Evolutionary conservation across 148 eudicot genomes (phyloP).

Genomic region (Nepenthes mirabilis): DNA sequence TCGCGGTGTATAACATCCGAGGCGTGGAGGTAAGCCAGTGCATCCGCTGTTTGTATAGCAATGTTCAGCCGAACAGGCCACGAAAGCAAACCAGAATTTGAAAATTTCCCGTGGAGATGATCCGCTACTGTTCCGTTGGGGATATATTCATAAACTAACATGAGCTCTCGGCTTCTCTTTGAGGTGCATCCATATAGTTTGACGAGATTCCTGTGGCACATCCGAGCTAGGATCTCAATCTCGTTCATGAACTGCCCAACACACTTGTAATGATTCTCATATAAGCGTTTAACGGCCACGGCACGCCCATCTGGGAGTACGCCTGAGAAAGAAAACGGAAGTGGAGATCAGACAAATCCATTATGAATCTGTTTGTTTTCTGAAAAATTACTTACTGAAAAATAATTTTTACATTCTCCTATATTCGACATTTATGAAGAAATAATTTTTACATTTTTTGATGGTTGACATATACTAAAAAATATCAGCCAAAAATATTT

Average conservation of each 20-base stretch:
- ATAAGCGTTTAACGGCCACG: constrained; percentile 58
- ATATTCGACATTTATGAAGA: too few species aligned
- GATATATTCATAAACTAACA: constrained; percentile 57
- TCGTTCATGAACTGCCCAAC: constrained; percentile 60
- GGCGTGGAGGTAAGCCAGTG: constrained; percentile 41
- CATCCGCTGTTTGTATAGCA: constrained; percentile 61
- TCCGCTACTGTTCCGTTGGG: constrained; percentile 63
- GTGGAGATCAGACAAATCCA: too few species aligned
- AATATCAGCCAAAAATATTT: too few species aligned
- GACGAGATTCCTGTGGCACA: constrained; percentile 44
- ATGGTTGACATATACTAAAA: too few species aligned
- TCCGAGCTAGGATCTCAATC: constrained; percentile 43
- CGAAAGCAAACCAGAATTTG: constrained; percentile 26
- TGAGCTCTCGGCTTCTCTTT: constrained; percentile 34
- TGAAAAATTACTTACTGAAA: too few species aligned
- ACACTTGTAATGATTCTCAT: constrained; percentile 48
- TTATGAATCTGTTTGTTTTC: too few species aligned
- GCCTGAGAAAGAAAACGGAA: constrained; percentile 16
- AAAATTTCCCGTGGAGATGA: constrained; percentile 46
- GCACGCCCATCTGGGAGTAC: constrained; percentile 37
- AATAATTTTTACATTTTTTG: too few species aligned
- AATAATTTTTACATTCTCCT: too few species aligned
- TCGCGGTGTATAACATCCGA: constrained; percentile 55
- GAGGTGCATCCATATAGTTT: constrained; percentile 54
- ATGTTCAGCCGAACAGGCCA: constrained; percentile 42